Evolutionary conservation across 1,284 basidiomycete species (phyloP).

Genomic region (Anthracocystis setariae): DNA sequence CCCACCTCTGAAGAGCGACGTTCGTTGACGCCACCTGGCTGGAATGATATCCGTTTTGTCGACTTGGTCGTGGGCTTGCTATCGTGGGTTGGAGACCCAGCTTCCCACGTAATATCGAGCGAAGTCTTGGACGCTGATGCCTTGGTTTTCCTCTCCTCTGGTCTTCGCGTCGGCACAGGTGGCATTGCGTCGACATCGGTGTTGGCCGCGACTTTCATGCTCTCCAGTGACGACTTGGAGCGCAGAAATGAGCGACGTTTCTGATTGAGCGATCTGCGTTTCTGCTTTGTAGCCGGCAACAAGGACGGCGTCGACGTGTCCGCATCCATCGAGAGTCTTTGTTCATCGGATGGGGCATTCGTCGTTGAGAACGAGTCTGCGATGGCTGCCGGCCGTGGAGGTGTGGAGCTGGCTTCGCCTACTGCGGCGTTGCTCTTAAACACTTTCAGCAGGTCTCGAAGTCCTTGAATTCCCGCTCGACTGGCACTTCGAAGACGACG

Average conservation of each 20-base stretch:
- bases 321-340: slow-evolving; percentile 15
- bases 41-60: slow-evolving; percentile 15
- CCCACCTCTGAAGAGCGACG: no score
- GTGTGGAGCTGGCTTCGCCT: slow-evolving; percentile 1
- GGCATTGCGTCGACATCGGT: background rate
- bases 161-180: slow-evolving; percentile 12
- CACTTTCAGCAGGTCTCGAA: slow-evolving; percentile 45
- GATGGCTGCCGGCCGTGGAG: background rate
- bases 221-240: slow-evolving; percentile 30
- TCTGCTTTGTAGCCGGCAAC: slow-evolving; percentile 18
- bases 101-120: slow-evolving; percentile 24
- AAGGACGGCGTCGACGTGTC: slow-evolving; percentile 4
- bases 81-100: background rate
- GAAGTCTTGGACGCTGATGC: slow-evolving; percentile 8
- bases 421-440: slow-evolving; percentile 23
- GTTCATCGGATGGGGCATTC: slow-evolving; percentile 1
- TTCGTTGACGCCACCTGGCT: background rate
- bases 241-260: slow-evolving; percentile 43
- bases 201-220: slow-evolving; percentile 9
- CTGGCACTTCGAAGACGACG: slow-evolving; percentile 53
- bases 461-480: slow-evolving; percentile 50
- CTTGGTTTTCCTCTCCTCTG: slow-evolving; percentile 4
- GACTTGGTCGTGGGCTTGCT: slow-evolving; percentile 7
- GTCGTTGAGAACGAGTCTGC: background rate
- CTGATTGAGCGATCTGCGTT: slow-evolving; percentile 37